phyloP scores from a whole-genome alignment of 164 flowering plant genomes.

The Santalum album region DNA sequence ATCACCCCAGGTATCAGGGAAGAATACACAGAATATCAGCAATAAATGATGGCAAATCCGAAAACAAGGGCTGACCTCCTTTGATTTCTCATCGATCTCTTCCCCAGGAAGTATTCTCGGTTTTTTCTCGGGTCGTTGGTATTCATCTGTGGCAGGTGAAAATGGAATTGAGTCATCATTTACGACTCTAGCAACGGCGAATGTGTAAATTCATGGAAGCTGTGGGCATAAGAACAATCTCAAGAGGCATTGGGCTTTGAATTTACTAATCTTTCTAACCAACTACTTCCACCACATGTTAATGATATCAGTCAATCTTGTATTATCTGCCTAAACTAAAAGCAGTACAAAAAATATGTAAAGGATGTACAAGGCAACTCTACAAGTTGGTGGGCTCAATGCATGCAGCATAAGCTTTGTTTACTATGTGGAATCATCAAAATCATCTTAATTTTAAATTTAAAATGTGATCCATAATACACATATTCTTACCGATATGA shows the following conservation, averaged over 20 bases:
- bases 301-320: too few relatives aligned
- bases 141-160: constrained; percentile 34
- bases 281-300: too few relatives aligned
- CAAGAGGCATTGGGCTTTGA: too few relatives aligned
- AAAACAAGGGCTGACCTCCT: constrained; percentile 38
- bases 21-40: neutral
- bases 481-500: constrained; percentile 34
- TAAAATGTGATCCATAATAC: neutral
- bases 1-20: neutral
- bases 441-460: neutral
- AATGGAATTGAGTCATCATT: neutral
- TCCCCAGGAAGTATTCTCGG: constrained; percentile 62
- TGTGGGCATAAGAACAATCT: too few relatives aligned
- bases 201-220: too few relatives aligned
- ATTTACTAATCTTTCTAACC: too few relatives aligned
- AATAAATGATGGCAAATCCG: neutral
- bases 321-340: too few relatives aligned
- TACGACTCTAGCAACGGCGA: neutral
- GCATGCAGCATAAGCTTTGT: too few relatives aligned
- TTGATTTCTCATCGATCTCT: constrained; percentile 67
- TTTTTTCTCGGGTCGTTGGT: constrained; percentile 54
- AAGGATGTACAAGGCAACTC: too few relatives aligned
- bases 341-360: too few relatives aligned
- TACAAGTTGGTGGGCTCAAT: too few relatives aligned
- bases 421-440: neutral